A percentile compares a stretch with the other conserved stretches of the same genome.
Conservation (phyloP, 1,284 basidiomycete genomes). For the Trametes polyzona region DNA sequence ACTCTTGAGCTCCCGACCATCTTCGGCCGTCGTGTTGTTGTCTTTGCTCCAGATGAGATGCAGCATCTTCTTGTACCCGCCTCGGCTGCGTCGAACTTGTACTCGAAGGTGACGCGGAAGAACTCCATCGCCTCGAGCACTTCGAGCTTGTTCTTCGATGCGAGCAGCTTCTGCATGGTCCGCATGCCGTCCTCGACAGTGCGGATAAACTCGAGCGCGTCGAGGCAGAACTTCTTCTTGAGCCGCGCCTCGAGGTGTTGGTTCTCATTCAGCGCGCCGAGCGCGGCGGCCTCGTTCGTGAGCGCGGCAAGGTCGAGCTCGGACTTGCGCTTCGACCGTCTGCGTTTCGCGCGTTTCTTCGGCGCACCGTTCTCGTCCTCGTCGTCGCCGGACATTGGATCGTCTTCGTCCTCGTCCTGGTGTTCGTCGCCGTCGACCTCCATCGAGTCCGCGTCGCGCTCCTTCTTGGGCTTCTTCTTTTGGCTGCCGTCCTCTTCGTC, state of each 20-base stretch:
- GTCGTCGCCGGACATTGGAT: slow-evolving; percentile 44
- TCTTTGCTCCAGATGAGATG: slow-evolving; percentile 99
- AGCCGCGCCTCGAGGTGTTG: slow-evolving; percentile 76
- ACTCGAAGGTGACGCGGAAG: slow-evolving; percentile 86
- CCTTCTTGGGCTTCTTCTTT: slow-evolving; percentile 32
- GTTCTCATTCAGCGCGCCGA: slow-evolving; percentile 66
- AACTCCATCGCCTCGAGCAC: slow-evolving; percentile 97
- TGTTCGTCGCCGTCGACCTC: slow-evolving; percentile 51
- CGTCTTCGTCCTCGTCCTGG: slow-evolving; percentile 36
- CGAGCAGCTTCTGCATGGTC: slow-evolving; percentile 78
- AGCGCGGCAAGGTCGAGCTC: slow-evolving; percentile 68
- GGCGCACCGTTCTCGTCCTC: too few species aligned
- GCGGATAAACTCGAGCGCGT: slow-evolving; percentile 87
- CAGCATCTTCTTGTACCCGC: slow-evolving; percentile 94
- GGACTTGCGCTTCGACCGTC: slow-evolving; percentile 69
- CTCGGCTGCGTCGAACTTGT: slow-evolving; percentile 79
- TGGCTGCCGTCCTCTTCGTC: slow-evolving; percentile 32
- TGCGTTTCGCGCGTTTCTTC: slow-evolving; percentile 47
- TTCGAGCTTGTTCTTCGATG: slow-evolving; percentile 91
- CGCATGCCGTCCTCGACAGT: slow-evolving; percentile 83
- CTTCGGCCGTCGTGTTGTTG: slow-evolving; percentile 83
- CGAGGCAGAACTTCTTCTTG: slow-evolving; percentile 86
- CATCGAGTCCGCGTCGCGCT: slow-evolving; percentile 49
- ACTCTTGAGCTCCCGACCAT: slow-evolving; percentile 88
- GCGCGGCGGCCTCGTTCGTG: slow-evolving; percentile 67